Evolutionary conservation across 495 filamentous ascomycete species (phyloP).

Genomic region (Collariella sp.): DNA sequence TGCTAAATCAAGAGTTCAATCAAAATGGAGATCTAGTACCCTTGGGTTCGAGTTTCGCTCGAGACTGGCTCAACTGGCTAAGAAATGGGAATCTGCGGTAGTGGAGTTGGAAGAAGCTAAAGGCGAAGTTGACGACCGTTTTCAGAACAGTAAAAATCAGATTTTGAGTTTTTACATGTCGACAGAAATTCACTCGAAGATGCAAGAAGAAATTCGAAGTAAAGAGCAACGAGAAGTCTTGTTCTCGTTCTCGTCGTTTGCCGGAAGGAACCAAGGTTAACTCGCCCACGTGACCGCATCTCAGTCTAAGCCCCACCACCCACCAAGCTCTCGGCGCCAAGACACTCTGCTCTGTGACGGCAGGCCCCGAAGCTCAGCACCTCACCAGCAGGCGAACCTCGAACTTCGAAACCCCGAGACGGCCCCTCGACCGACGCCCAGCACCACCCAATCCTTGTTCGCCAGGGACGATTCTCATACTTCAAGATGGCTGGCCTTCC

Average conservation of each 20-base stretch:
- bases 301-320: neutral
- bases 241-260: neutral
- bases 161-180: too few relatives aligned
- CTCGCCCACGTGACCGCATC: constrained; percentile 1
- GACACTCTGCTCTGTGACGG: neutral
- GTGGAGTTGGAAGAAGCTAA: too few relatives aligned
- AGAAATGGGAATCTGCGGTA: too few relatives aligned
- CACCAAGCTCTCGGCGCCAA: constrained; percentile 9
- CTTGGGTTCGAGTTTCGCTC: too few relatives aligned
- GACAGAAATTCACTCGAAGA: too few relatives aligned
- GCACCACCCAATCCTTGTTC: neutral
- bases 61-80: too few relatives aligned
- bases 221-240: neutral
- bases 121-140: too few relatives aligned
- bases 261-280: neutral
- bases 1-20: too few relatives aligned
- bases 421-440: neutral
- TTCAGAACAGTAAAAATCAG: too few relatives aligned
- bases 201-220: too few relatives aligned
- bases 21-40: too few relatives aligned
- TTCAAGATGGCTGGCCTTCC: constrained; percentile 37
- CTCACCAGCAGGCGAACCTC: neutral
- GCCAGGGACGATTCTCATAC: neutral
- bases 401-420: neutral
- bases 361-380: constrained; percentile 2